These are phyloP conservation scores for Taxillus chinensis DNA, from an alignment of 164 flowering plant genomes.

Conservation along the genomic window DNA sequence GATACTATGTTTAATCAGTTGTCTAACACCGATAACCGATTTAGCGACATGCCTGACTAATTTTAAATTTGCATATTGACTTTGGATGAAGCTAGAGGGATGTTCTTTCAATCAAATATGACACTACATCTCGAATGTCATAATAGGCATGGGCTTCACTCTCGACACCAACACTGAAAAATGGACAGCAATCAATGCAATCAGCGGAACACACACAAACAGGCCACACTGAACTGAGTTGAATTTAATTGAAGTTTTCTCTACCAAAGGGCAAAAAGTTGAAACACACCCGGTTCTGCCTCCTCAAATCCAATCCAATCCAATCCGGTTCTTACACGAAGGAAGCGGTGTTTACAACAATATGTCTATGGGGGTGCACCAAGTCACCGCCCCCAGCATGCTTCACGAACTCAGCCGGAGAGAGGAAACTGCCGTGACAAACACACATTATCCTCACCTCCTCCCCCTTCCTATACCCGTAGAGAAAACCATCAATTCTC, in stretches of 20 bases:
- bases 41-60: too few species aligned
- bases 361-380: slow-evolving; percentile 63
- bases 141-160: too few species aligned
- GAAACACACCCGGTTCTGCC: background rate
- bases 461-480: slow-evolving; percentile 59
- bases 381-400: slow-evolving; percentile 86
- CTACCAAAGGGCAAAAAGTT: background rate
- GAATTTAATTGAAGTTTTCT: background rate
- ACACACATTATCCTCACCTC: slow-evolving; percentile 79
- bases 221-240: background rate
- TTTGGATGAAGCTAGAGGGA: too few species aligned
- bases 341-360: slow-evolving; percentile 50
- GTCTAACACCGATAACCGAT: too few species aligned
- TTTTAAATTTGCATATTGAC: too few species aligned
- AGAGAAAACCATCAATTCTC: slow-evolving; percentile 66
- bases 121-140: too few species aligned
- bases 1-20: too few species aligned
- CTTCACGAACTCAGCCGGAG: slow-evolving; percentile 82
- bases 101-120: too few species aligned
- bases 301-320: too few species aligned
- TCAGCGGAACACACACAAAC: too few species aligned
- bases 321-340: slow-evolving; percentile 13
- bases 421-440: slow-evolving; percentile 71
- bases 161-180: too few species aligned
- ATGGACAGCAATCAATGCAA: too few species aligned